These are phyloP conservation scores for Irpex sp. DNA, from an alignment of 1,284 basidiomycete genomes.

Conservation along the genomic window DNA sequence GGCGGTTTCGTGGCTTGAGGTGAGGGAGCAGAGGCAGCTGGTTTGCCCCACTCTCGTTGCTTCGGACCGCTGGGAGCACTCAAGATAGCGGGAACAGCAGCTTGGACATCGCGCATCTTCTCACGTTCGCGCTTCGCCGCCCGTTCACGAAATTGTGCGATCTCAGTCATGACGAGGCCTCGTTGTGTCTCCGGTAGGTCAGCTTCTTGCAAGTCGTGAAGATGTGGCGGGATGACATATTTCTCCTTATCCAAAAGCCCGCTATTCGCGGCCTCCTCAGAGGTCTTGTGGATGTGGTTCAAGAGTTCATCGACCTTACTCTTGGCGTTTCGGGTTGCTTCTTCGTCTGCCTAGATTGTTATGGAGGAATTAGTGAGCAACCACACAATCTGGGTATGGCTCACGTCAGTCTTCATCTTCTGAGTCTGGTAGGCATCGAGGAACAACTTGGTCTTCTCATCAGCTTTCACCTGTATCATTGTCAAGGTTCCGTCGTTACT, in stretches of 20 bases:
- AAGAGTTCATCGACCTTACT: slow-evolving; percentile 51
- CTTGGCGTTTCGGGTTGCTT: slow-evolving; percentile 47
- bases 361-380: neutral
- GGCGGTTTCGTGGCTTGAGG: slow-evolving; percentile 20
- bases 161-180: slow-evolving; percentile 89
- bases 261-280: slow-evolving; percentile 60
- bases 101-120: slow-evolving; percentile 70
- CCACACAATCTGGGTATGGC: slow-evolving; percentile 22
- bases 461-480: slow-evolving; percentile 74
- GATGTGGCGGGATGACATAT: slow-evolving; percentile 88
- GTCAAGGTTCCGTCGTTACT: no score
- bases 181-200: slow-evolving; percentile 95
- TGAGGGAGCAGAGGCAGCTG: slow-evolving; percentile 29
- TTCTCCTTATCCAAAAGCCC: slow-evolving; percentile 70
- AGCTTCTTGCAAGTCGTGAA: slow-evolving; percentile 91
- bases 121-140: slow-evolving; percentile 84
- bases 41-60: slow-evolving; percentile 70
- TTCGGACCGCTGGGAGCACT: slow-evolving; percentile 65
- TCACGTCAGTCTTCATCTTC: slow-evolving; percentile 75
- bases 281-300: slow-evolving; percentile 53
- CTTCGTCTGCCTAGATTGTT: slow-evolving; percentile 42
- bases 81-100: slow-evolving; percentile 41
- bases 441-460: slow-evolving; percentile 87
- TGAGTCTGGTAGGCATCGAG: slow-evolving; percentile 80
- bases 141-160: slow-evolving; percentile 89